Base-by-base conservation (phyloP, 371 early-diverging fungal species). In the Haplosporangium sp. region DNA sequence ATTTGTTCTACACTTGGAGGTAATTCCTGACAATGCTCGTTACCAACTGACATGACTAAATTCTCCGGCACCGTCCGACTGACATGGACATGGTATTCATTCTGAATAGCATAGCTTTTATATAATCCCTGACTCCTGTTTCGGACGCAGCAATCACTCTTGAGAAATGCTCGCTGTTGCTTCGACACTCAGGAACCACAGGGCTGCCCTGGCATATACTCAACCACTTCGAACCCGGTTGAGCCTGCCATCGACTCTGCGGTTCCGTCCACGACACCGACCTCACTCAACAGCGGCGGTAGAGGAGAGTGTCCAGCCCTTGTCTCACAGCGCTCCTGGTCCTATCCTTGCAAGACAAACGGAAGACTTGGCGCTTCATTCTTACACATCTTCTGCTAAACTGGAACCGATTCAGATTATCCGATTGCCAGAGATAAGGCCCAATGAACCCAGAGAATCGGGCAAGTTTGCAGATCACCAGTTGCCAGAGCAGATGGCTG, bases 401-500 rank as follows among this genome's bases (percentile, higher is more conserved):
- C 65, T 79, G 6, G 79, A 79, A 13, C 79, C 79, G 4, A 68
- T 79, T 46, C 64, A 55, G 38, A 79, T 79, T 37, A 58, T 79
- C 23, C 68, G 69, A 12, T 50, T 79, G 14, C 79, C 79, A 43
- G 79, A 79, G 29, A 8, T 60, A 10, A 72, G 63, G 46, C 23
- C 66, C 14, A 70, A 47, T 46, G 73, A 69, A 16, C 67, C 71
- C 13, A 62, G 51, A 37, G 79, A 72, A 42, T 23, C 73, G 0
- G 79, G 79, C 52, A 79, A 72, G 65, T 72, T 79, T 50, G 68
- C 68, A 21, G 79, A 79, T 6, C 64, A 72, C 52, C 79, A 79
- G 16, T 51, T 79, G 21, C 59, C 75, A 60, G 64, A 90, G 86
- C 79, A 88, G 85, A 56, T 93, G 60, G 88, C 92, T 6, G 52